phyloP scores from a whole-genome alignment of 2,329 filamentous ascomycete genomes.

The Xylogone sp. region DNA sequence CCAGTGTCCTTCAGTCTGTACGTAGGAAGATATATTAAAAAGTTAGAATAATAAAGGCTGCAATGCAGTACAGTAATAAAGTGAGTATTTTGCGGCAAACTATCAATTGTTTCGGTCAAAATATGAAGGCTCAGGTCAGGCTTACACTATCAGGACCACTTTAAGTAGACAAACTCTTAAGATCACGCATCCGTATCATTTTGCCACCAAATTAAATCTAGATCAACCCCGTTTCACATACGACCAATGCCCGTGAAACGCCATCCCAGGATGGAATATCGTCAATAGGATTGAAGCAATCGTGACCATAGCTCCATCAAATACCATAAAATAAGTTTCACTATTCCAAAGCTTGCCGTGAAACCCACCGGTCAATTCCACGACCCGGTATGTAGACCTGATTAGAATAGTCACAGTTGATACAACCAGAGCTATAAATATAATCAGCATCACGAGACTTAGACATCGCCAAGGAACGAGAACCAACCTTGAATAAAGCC shows the following conservation, averaged over 20 bases:
- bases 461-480: background rate
- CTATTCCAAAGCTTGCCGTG: constrained; percentile 43
- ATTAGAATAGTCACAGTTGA: constrained; percentile 52
- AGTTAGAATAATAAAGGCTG: no score
- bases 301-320: constrained; percentile 37
- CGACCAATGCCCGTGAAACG: background rate
- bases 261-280: constrained; percentile 26
- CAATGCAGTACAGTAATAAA: no score
- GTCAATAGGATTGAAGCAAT: constrained; percentile 25
- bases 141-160: no score
- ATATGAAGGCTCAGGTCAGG: no score
- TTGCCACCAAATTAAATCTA: background rate
- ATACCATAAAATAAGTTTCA: constrained; percentile 39
- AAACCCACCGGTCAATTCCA: constrained; percentile 53
- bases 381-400: constrained; percentile 52
- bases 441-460: background rate
- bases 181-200: no score
- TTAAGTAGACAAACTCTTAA: no score
- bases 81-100: no score
- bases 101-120: no score
- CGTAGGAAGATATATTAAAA: no score
- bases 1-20: no score
- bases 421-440: constrained; percentile 32
- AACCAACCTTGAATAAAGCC: background rate
- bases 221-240: background rate